A percentile compares a stretch with the other conserved stretches of the same genome.
These are phyloP conservation scores for Trypanosoma boissoni DNA, from an alignment of 208 protist genomes.

Conservation along the genomic window DNA sequence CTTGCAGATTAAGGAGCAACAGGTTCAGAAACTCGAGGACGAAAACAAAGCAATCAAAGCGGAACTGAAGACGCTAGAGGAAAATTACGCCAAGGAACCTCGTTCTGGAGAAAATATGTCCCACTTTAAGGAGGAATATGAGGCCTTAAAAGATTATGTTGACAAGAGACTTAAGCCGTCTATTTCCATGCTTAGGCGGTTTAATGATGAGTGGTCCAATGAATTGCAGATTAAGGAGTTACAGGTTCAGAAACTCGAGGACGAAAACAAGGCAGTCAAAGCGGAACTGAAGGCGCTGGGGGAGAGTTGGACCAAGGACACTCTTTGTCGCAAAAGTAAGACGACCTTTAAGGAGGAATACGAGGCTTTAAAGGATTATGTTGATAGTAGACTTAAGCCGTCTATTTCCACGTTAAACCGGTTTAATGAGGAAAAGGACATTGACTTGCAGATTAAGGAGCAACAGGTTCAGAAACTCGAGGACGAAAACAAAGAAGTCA, in stretches of 20 bases:
- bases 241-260: not conserved
- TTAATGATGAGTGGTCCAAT: not conserved
- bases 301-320: not conserved
- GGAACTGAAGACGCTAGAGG: no score
- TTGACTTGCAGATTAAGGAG: constrained; percentile 21
- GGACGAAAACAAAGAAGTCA: constrained; percentile 19
- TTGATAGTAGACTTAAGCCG: constrained; percentile 31
- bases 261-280: not conserved
- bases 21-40: no score
- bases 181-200: not conserved
- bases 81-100: no score
- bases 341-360: constrained; percentile 18
- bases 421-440: constrained; percentile 26
- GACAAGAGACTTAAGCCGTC: not conserved
- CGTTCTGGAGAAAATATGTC: no score
- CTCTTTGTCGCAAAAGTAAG: not conserved
- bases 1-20: no score
- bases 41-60: no score
- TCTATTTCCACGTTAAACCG: constrained; percentile 23
- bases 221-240: not conserved
- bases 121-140: not conserved
- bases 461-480: constrained; percentile 29
- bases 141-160: not conserved
- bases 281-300: not conserved
- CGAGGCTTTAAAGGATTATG: constrained; percentile 28